A percentile compares a stretch with the other conserved stretches of the same genome.
These are phyloP conservation scores for Ormosia emarginata DNA, from an alignment of 306 rosid species.

Conservation along the genomic window DNA sequence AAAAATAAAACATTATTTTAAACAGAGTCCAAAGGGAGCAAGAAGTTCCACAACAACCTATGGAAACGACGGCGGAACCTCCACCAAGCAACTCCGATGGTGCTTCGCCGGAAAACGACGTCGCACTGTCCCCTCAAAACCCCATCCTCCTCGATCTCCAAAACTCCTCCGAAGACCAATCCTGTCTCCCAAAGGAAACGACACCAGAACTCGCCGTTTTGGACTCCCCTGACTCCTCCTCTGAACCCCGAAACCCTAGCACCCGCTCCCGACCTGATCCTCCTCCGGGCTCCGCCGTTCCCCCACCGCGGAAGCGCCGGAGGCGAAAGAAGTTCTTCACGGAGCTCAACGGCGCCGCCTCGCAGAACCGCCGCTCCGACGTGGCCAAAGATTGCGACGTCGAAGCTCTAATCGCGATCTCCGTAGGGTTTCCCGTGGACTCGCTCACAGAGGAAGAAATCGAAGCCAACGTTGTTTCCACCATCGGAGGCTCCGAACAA, in stretches of 20 bases:
- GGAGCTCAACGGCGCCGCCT: slow-evolving; percentile 48
- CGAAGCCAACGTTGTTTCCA: slow-evolving; percentile 76
- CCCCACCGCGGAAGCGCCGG: slow-evolving; percentile 54
- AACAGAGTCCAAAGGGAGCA: not conserved
- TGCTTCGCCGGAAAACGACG: slow-evolving; percentile 44
- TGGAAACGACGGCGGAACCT: slow-evolving; percentile 3
- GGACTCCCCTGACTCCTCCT: slow-evolving; percentile 63
- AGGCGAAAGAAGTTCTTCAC: slow-evolving; percentile 93
- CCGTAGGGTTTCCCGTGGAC: slow-evolving; percentile 85
- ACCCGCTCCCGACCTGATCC: not conserved
- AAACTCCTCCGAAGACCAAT: slow-evolving; percentile 38
- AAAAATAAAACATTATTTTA: no score
- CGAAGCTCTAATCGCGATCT: slow-evolving; percentile 76
- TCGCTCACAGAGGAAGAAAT: slow-evolving; percentile 87
- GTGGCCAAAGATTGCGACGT: slow-evolving; percentile 61
- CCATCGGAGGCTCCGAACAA: slow-evolving; percentile 75
- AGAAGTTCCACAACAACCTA: not conserved
- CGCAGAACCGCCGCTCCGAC: slow-evolving; percentile 64
- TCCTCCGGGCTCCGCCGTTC: not conserved
- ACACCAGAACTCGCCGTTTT: slow-evolving; percentile 34
- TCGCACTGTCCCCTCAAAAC: slow-evolving; percentile 36
- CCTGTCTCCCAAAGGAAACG: slow-evolving; percentile 41
- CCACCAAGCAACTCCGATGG: slow-evolving; percentile 31
- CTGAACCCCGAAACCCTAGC: slow-evolving; percentile 25
- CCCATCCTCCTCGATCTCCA: slow-evolving; percentile 16